A percentile compares a stretch with the other conserved stretches of the same genome.
Evolutionary conservation across 1,284 basidiomycete species (phyloP).

Genomic region (Rhizoctonia solani): DNA sequence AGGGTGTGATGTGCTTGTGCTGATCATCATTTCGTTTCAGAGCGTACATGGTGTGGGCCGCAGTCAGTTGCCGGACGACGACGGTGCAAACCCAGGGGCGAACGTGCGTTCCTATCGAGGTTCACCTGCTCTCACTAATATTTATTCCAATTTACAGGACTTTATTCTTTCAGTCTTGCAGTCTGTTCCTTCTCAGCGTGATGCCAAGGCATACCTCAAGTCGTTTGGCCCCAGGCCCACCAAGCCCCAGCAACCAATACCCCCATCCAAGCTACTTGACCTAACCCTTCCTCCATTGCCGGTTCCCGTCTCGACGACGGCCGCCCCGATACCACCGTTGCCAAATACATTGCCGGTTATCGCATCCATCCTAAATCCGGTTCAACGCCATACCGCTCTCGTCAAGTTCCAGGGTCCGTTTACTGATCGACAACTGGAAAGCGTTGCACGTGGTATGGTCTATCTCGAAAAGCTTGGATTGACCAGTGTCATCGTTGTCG

Average conservation of each 20-base stretch:
- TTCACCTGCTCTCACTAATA: neutral
- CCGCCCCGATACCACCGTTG: constrained; percentile 41
- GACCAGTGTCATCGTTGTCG: constrained; percentile 92
- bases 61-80: constrained; percentile 19
- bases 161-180: constrained; percentile 95
- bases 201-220: constrained; percentile 87
- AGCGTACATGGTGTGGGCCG: constrained; percentile 30
- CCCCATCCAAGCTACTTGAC: constrained; percentile 37
- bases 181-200: constrained; percentile 89
- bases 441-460: constrained; percentile 90
- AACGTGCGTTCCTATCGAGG: constrained; percentile 26
- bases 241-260: constrained; percentile 39
- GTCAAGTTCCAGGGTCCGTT: constrained; percentile 99
- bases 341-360: constrained; percentile 60
- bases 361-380: constrained; percentile 82
- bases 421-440: constrained; percentile 91
- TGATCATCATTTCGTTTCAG: neutral
- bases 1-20: neutral
- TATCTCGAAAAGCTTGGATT: constrained; percentile 95
- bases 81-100: constrained; percentile 19
- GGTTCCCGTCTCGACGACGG: constrained; percentile 42
- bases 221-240: constrained; percentile 65
- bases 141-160: constrained; percentile 61
- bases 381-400: constrained; percentile 82
- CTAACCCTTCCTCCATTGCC: constrained; percentile 42